Conservation (phyloP, 2,329 filamentous ascomycete genomes). For the Zasmidium cellare region DNA sequence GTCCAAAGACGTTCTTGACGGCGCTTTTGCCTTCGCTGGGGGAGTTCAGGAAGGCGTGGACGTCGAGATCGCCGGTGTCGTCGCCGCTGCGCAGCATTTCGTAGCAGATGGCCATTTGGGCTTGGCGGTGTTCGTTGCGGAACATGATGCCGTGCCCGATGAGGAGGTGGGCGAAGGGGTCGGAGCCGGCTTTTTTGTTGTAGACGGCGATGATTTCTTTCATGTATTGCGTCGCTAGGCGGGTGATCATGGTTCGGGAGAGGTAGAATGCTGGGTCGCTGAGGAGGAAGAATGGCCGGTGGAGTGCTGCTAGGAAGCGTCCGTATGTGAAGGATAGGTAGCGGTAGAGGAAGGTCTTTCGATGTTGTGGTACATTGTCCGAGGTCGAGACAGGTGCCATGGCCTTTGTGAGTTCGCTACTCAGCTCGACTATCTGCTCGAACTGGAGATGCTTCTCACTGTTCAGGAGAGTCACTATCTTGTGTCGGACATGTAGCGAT, state of each 20-base stretch:
- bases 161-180: constrained; percentile 10
- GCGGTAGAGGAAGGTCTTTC: constrained; percentile 10
- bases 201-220: constrained; percentile 7
- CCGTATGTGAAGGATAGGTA: constrained; percentile 15
- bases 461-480: constrained; percentile 14
- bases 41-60: constrained; percentile 4
- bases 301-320: constrained; percentile 8
- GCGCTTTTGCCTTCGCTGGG: constrained; percentile 6
- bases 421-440: constrained; percentile 14
- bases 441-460: constrained; percentile 8
- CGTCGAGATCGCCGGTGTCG: constrained; percentile 3
- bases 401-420: constrained; percentile 11
- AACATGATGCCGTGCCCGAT: constrained; percentile 11
- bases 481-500: constrained; percentile 11
- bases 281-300: constrained; percentile 14
- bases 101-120: constrained; percentile 9
- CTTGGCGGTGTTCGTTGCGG: constrained; percentile 11
- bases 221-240: constrained; percentile 10
- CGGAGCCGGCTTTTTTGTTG: not conserved
- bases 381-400: constrained; percentile 13
- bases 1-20: constrained; percentile 2
- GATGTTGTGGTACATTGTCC: constrained; percentile 2
- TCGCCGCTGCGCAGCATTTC: constrained; percentile 14
- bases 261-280: constrained; percentile 15
- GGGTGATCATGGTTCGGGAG: constrained; percentile 11